Evolutionary conservation across 345 rosid genomes (phyloP), one percentile per base, ranked within the genome.

Genomic region (Eucalyptus dawsonii): DNA sequence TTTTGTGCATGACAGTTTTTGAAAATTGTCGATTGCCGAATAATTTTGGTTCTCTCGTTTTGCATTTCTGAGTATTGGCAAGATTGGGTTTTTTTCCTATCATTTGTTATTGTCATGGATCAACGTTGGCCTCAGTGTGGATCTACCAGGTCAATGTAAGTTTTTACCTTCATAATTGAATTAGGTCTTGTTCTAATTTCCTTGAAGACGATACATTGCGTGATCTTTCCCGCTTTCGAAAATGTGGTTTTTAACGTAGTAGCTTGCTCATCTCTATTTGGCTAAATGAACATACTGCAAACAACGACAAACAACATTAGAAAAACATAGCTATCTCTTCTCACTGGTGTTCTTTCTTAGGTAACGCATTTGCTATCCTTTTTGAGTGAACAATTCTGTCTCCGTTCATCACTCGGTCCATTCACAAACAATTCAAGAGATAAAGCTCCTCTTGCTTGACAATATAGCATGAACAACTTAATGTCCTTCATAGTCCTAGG

Each of bases 11-110:
- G 62, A 56, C 1, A 2, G 6, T 56, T 56, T 56, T 24, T 1
- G 12, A 25, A 56, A 56, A 56, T 56, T 56, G 14, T 56, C 29
- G 24, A 56, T 56, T 56, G 62, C 29, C 29, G 0, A 24, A 56
- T 14, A 56, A 56, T 56, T 56, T 56, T 56, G 62, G 14, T 25
- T 56, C 62, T 56, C 62, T 22, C 14, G 0, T 56, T 56, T 3
- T 5, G 0, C 29, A 56, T 56, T 25, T 24, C 1, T 0, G 1
- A 25, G 29, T 22, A 56, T 1, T 0, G 2, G 62, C 29, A 24
- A 1, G 62, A 56, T 24, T 56, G 62, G 58, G 58, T 53, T 53
- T 53, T 51, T 53, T 53, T 53, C 11, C 11, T 56, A 0, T 56
- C 62, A 22, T 56, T 56, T 56, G 6, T 56, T 56, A 56, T 2